phyloP scores from a whole-genome alignment of 2,329 filamentous ascomycete genomes.

The Aspergillus aculeatus region DNA sequence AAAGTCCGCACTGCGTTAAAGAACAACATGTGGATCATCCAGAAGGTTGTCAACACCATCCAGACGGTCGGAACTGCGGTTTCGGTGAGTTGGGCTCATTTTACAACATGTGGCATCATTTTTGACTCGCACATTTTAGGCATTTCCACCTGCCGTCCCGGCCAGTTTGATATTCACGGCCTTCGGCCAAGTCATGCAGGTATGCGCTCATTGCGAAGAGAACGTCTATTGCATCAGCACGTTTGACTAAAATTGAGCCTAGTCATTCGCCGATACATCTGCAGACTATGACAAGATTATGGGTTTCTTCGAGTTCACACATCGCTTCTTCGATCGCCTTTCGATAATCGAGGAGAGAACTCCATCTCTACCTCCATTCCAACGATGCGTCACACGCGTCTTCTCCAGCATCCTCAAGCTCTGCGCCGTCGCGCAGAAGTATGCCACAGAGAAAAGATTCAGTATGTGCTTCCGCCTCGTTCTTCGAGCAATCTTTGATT shows the following conservation, averaged over 20 bases:
- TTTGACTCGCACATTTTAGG: background rate
- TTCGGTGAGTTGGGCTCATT: background rate
- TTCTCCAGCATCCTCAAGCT: constrained; percentile 7
- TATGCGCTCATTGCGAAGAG: background rate
- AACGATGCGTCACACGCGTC: constrained; percentile 2
- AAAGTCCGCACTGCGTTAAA: constrained; percentile 8
- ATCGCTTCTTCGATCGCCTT: constrained; percentile 8
- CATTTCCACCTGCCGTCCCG: constrained; percentile 14
- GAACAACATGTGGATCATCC: constrained; percentile 8
- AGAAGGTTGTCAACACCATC: constrained; percentile 4
- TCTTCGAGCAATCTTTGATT: background rate
- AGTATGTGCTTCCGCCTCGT: background rate
- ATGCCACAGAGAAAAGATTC: constrained; percentile 1
- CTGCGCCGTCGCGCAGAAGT: constrained; percentile 6
- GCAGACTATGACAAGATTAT: constrained; percentile 10
- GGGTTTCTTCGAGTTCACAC: constrained; percentile 9
- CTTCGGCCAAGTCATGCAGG: constrained; percentile 16
- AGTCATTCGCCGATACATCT: constrained; percentile 4
- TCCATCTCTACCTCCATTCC: background rate
- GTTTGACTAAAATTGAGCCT: background rate
- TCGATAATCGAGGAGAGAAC: constrained; percentile 8
- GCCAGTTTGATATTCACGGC: constrained; percentile 13
- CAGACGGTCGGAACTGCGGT: background rate
- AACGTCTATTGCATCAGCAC: background rate
- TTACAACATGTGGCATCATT: background rate